Base-by-base conservation (phyloP, 495 filamentous ascomycete species). In the Daldinia caldariorum region DNA sequence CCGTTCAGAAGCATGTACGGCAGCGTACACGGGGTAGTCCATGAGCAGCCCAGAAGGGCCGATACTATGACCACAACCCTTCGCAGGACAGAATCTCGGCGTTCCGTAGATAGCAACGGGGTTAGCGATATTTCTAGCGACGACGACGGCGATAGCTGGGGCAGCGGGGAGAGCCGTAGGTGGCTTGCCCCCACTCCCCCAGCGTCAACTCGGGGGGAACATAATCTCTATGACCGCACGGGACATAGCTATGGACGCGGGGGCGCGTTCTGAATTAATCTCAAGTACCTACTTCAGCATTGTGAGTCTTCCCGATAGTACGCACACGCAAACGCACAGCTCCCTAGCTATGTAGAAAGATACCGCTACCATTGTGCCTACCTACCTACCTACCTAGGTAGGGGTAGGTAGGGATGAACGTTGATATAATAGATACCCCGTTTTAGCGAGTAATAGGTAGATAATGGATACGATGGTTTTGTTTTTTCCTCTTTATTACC, bases 51-150 rank as follows among this genome's bases (percentile, higher is more conserved):
- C 20, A 22, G 43, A 20, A 47, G 8, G 7, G 8, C 43, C 18
- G 43, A 47, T 16, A 12, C 43, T 0, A 47, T 47, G 43, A 22
- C 9, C 8, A 47, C 20, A 8, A 12, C n/a, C 8, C 43, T 16
- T 12, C 1, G 5, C 8, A 16, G 8, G 43, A 20, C n/a, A 47
- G 43, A 12, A 22, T 18, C 16, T 12, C 43, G 16, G 16, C 16
- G 26, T 53, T 32, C 29, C 31, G 43, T 53, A 37, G 65, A 72
- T 37, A 71, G 66, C 14, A 69, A 73, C 26, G 35, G 60, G 6
- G 54, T 73, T 0, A 73, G 70, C 43, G 43, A 47, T 3, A 4
- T 47, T 22, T 47, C 43, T 47, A 47, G 43, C 13, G 67, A 69
- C 12, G 58, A 60, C 20, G 59, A 56, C 14, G 22, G 34, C 4